These are phyloP conservation scores for Penicillium robsamsonii DNA, from an alignment of 495 filamentous ascomycete genomes.

Conservation along the genomic window DNA sequence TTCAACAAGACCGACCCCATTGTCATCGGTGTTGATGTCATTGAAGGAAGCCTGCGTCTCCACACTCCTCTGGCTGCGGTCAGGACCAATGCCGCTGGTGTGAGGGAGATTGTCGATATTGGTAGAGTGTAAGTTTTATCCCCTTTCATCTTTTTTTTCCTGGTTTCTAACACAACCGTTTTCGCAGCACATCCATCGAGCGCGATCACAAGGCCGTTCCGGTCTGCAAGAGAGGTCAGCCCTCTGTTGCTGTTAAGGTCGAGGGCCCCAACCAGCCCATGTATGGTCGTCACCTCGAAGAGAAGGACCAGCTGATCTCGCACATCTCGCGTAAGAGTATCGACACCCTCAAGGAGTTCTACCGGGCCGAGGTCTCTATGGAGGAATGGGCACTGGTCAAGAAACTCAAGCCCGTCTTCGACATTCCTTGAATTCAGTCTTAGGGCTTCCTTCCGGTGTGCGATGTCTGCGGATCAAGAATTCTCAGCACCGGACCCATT, in stretches of 20 bases:
- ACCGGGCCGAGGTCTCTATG: slow-evolving; percentile 81
- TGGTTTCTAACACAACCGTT: not conserved
- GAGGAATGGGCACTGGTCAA: slow-evolving; percentile 93
- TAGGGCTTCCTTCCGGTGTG: not conserved
- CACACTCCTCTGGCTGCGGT: slow-evolving; percentile 87
- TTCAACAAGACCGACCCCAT: slow-evolving; percentile 99
- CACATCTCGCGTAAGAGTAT: slow-evolving; percentile 84
- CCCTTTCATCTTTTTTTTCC: not conserved
- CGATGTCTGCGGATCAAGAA: not conserved
- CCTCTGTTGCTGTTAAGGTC: slow-evolving; percentile 96
- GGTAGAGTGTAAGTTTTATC: slow-evolving; percentile 85
- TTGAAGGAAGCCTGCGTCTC: slow-evolving; percentile 80
- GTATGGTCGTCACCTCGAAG: slow-evolving; percentile 94
- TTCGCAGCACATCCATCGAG: slow-evolving; percentile 81
- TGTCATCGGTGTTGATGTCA: slow-evolving; percentile 91
- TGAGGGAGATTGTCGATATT: slow-evolving; percentile 76
- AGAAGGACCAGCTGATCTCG: slow-evolving; percentile 85
- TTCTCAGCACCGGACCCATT: not conserved
- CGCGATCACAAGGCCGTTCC: slow-evolving; percentile 94
- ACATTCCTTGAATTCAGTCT: slow-evolving; percentile 61
- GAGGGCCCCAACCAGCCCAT: slow-evolving; percentile 92
- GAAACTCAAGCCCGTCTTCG: slow-evolving; percentile 92
- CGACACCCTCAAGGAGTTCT: slow-evolving; percentile 95
- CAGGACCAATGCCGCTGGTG: slow-evolving; percentile 69
- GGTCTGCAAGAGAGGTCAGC: slow-evolving; percentile 91